Evolutionary conservation across 805 yeast genomes (phyloP), one percentile per base, ranked within the genome.

Genomic region (Barnettozyma salicaria): DNA sequence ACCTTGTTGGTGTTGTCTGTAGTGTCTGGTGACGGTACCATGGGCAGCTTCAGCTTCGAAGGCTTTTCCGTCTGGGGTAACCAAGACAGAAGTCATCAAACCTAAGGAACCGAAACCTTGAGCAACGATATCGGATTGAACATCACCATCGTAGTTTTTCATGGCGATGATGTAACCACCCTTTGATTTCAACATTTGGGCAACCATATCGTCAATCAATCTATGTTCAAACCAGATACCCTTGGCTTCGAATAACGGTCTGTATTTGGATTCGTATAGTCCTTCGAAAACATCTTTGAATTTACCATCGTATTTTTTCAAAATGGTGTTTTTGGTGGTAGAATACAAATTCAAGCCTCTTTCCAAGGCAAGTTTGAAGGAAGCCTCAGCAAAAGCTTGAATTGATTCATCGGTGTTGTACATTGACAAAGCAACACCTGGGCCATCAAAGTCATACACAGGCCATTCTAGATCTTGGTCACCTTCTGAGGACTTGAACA

Each of bases 31-130:
- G 52, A 90, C 97, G 11, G 97, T 90, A 40, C 97, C 97, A 61
- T 90, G 97, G n/a, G 97, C 97, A 42, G 97, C 97, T 70, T 90
- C 97, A 38, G 88, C 70, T 70, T 90, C 97, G 61, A 86, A 89
- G 11, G 96, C 80, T 68, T 84, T 85, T 19, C 97, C 97, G 63
- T 90, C 97, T 34, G 97, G 94, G n/a, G 97, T 79, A 57, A 88
- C 77, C 51, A 90, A 74, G n/a, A 87, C 95, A 3, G 97, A 90
- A 22, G 97, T 88, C 97, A 90, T 90, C 52, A 90, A 74, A 29
- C 97, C 97, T 49, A 90, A 72, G 14, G 97, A 89, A 26, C 97
- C 97, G 54, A 90, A 90, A 26, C 97, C 97, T 67, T 90, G 97
- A 21, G 97, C 97, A 40, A 90, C 96, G 56, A 90, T 83, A 63